Evolutionary conservation across 176 grass and related monocot species (phyloP).

Genomic region (Juncus effusus): DNA sequence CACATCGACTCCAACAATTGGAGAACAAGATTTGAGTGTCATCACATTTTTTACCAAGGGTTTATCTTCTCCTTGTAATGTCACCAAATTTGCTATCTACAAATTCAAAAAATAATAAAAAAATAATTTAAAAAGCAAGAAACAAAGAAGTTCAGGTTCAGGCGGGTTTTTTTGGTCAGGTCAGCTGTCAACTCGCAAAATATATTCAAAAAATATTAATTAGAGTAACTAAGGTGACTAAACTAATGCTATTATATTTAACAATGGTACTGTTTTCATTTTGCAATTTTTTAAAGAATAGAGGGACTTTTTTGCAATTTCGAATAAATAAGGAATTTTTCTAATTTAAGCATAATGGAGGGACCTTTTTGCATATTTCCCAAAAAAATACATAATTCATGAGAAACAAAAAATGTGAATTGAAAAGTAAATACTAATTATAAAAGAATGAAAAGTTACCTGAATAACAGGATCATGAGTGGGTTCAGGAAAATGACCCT

Average conservation of each 20-base stretch:
- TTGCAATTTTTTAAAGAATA: too few relatives aligned
- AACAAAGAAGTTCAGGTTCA: too few relatives aligned
- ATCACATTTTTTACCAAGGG: conserved; percentile 89
- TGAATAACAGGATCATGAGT: conserved; percentile 99
- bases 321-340: too few relatives aligned
- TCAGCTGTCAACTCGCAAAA: too few relatives aligned
- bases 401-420: conserved; percentile 16
- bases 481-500: conserved; percentile 96
- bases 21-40: conserved; percentile 92
- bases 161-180: too few relatives aligned
- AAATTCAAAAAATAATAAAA: conserved; percentile 36
- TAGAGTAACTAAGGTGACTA: too few relatives aligned
- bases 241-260: too few relatives aligned
- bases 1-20: conserved; percentile 92
- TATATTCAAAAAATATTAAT: too few relatives aligned
- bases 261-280: too few relatives aligned
- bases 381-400: neutral
- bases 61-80: conserved; percentile 80
- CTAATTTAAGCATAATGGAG: too few relatives aligned
- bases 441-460: conserved; percentile 47
- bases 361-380: too few relatives aligned
- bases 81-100: conserved; percentile 94
- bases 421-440: conserved; percentile 14
- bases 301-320: too few relatives aligned
- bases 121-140: conserved; percentile 15